Percentiles rank a stretch among this genome's conserved stretches.
Evolutionary conservation across 495 filamentous ascomycete genomes (phyloP).

Genomic region (Acidiella bohemica): DNA sequence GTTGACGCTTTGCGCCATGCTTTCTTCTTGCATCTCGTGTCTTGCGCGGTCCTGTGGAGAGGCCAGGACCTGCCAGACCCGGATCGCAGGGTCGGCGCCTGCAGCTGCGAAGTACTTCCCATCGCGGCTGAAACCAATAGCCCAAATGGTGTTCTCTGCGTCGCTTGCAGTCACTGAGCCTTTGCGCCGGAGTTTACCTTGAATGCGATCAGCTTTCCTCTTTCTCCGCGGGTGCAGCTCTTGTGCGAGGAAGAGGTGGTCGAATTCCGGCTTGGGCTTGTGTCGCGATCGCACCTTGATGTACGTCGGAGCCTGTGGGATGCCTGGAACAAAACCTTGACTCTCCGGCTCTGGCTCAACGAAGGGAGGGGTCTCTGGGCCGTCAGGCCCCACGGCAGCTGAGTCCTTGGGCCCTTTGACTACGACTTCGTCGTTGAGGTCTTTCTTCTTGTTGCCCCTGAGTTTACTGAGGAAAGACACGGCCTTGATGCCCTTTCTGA

Average conservation of each 20-base stretch:
- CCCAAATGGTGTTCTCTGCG: constrained; percentile 60
- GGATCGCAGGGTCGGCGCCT: constrained; percentile 72
- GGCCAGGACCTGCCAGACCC: constrained; percentile 82
- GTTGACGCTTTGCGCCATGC: constrained; percentile 26
- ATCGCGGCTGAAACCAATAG: constrained; percentile 84
- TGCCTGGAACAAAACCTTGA: constrained; percentile 68
- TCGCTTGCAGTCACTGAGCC: constrained; percentile 3
- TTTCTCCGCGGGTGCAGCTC: constrained; percentile 39
- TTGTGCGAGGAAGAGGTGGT: constrained; percentile 81
- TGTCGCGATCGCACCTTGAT: constrained; percentile 69
- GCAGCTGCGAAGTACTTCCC: constrained; percentile 82
- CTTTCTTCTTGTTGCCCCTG: constrained; percentile 50
- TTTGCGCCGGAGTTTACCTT: constrained; percentile 20
- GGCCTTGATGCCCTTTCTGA: constrained; percentile 74
- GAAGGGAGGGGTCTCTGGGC: constrained; percentile 70
- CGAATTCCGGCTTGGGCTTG: constrained; percentile 74
- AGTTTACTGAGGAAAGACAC: constrained; percentile 87
- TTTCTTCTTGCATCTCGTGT: constrained; percentile 51
- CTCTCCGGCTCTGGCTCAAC: constrained; percentile 52
- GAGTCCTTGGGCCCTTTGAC: constrained; percentile 53
- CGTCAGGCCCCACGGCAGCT: constrained; percentile 52
- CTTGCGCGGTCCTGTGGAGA: constrained; percentile 62
- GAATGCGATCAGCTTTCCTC: constrained; percentile 3
- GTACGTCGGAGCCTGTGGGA: constrained; percentile 83
- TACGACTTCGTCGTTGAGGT: no score